These are phyloP conservation scores for Tubosaeta sp. DNA, from an alignment of 768 basidiomycete species.

Conservation along the genomic window DNA sequence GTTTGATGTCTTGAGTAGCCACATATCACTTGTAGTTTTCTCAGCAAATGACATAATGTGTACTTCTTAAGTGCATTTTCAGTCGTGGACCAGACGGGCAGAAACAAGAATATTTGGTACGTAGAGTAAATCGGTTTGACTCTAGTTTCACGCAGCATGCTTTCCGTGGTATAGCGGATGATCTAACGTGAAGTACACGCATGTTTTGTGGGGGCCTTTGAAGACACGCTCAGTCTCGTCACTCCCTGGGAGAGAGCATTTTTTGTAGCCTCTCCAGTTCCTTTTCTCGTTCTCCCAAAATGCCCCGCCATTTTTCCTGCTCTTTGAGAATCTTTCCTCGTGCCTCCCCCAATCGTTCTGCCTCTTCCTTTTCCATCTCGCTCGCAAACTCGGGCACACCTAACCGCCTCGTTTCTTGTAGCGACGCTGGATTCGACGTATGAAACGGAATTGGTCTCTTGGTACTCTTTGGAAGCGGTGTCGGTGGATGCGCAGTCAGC, in stretches of 20 bases:
- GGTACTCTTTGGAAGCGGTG: slow-evolving; percentile 58
- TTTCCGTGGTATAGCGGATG: too few relatives aligned
- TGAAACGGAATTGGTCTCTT: slow-evolving; percentile 73
- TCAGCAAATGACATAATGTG: too few relatives aligned
- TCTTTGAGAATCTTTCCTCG: slow-evolving; percentile 66
- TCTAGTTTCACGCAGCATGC: too few relatives aligned
- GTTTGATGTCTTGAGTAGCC: too few relatives aligned
- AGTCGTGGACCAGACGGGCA: too few relatives aligned
- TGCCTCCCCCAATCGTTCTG: slow-evolving; percentile 73
- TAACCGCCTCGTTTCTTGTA: slow-evolving; percentile 60
- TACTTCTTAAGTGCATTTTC: too few relatives aligned
- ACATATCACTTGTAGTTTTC: too few relatives aligned
- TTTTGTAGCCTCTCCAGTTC: slow-evolving; percentile 71
- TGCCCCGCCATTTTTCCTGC: slow-evolving; percentile 66
- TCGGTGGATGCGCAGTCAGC: slow-evolving; percentile 79
- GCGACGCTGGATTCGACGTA: slow-evolving; percentile 49
- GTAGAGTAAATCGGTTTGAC: too few relatives aligned
- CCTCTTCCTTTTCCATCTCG: slow-evolving; percentile 86
- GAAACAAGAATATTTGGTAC: too few relatives aligned
- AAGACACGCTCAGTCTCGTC: neutral
- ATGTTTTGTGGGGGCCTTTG: too few relatives aligned
- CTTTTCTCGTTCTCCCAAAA: slow-evolving; percentile 76
- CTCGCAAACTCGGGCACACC: slow-evolving; percentile 80
- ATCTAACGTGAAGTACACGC: too few relatives aligned
- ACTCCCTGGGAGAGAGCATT: slow-evolving; percentile 24